These are phyloP conservation scores for Parastagonospora avenae DNA, from an alignment of 2,329 filamentous ascomycete species.

Conservation along the genomic window DNA sequence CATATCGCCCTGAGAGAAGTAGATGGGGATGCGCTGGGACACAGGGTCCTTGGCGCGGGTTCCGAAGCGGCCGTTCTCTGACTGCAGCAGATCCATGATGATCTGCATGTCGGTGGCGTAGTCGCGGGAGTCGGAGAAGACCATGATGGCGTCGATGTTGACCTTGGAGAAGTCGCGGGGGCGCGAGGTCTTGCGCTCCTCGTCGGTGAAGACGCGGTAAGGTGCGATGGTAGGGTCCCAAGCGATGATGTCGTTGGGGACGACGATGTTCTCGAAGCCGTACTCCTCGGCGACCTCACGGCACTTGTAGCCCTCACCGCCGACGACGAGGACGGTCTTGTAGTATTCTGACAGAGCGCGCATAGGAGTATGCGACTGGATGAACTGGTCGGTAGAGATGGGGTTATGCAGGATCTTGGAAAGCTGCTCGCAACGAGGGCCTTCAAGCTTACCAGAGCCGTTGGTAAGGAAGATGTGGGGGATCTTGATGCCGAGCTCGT, in stretches of 20 bases:
- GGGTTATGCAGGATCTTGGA: conserved; percentile 68
- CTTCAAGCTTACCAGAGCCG: conserved; percentile 73
- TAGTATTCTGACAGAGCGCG: conserved; percentile 77
- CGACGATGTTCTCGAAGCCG: conserved; percentile 74
- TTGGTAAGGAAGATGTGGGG: conserved; percentile 77
- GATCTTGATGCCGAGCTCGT: conserved; percentile 79
- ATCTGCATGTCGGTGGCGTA: conserved; percentile 78
- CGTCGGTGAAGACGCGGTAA: conserved; percentile 69
- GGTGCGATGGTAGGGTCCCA: conserved; percentile 72
- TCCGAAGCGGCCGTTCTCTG: conserved; percentile 68
- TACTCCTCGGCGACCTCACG: conserved; percentile 75
- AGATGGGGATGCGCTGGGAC: conserved; percentile 72
- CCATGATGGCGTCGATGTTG: conserved; percentile 75
- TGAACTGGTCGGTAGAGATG: conserved; percentile 74
- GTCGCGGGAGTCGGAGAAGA: conserved; percentile 75
- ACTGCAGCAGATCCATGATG: conserved; percentile 73
- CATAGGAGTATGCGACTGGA: conserved; percentile 79
- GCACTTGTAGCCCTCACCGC: conserved; percentile 76
- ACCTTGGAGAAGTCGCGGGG: conserved; percentile 74
- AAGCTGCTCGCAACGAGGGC: conserved; percentile 68
- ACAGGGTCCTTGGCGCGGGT: conserved; percentile 70
- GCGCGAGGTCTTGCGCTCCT: conserved; percentile 69
- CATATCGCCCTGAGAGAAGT: conserved; percentile 71
- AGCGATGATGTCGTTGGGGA: conserved; percentile 75
- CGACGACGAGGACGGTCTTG: conserved; percentile 74